Conservation (phyloP, 2,329 filamentous ascomycete genomes). For the Pseudofabraea citricarpa region DNA sequence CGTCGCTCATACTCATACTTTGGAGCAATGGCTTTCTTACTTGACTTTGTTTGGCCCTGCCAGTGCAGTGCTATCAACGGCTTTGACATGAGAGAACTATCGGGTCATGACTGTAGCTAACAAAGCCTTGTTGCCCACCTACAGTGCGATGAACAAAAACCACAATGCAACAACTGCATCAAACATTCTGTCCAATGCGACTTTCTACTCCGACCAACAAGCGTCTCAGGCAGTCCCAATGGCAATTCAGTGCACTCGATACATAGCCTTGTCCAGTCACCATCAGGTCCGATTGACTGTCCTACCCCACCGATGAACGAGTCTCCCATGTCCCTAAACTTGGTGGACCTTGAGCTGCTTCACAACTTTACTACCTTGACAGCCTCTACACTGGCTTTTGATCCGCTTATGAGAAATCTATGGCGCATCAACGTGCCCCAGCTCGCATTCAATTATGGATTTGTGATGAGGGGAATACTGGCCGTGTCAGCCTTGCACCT, state of each 20-base stretch:
- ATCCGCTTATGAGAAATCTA: slow-evolving; percentile 36
- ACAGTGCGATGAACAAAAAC: slow-evolving; percentile 36
- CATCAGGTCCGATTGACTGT: slow-evolving; percentile 1
- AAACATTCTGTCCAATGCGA: slow-evolving; percentile 36
- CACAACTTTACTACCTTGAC: slow-evolving; percentile 48
- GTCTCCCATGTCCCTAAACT: slow-evolving; percentile 23
- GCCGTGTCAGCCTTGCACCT: slow-evolving; percentile 38
- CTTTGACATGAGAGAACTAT: background rate
- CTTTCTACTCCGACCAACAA: slow-evolving; percentile 20
- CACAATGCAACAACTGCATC: slow-evolving; percentile 35
- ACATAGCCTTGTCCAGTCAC: slow-evolving; percentile 1
- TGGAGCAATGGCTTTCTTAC: background rate
- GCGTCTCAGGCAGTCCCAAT: slow-evolving; percentile 8
- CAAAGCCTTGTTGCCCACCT: background rate
- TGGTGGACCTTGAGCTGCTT: slow-evolving; percentile 45
- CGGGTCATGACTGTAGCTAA: background rate
- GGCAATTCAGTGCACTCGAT: slow-evolving; percentile 1
- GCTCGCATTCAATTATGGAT: slow-evolving; percentile 40
- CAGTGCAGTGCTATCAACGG: background rate
- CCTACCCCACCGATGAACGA: background rate
- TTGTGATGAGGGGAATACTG: slow-evolving; percentile 43
- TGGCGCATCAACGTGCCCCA: slow-evolving; percentile 43
- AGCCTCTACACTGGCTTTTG: slow-evolving; percentile 38
- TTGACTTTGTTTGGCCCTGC: background rate
- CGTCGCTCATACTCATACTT: background rate